Base-by-base conservation (phyloP, 805 yeast genomes). In the Hanseniaspora lindneri region DNA sequence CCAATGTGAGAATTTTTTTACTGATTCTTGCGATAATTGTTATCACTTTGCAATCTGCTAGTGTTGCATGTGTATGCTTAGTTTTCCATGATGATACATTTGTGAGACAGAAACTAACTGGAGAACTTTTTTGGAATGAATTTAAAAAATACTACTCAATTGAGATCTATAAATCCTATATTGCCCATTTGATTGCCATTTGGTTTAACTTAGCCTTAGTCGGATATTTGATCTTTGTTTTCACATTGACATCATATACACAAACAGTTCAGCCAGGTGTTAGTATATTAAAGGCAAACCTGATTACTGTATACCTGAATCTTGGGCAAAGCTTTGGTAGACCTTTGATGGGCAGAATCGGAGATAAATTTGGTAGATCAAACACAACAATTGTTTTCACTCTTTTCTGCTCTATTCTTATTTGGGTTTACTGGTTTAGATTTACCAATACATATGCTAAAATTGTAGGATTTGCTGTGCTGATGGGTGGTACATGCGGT, bases 281-380 rank as follows among this genome's bases (percentile, higher is more conserved):
- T 40, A 52, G 71, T 0, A 49, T 64, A 10, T 58, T 61, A 24
- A 68, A 73, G 46, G 76, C 74, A 20, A 66, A 77, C 10, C 61
- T 64, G 23, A 55, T 70, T 32, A 68, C 73, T 3, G 75, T 75
- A 0, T 62, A 70, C 10, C 56, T 73, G 49, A 73, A 72, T 52
- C 66, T 69, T 8, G 66, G 69, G 0, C 79, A 75, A 55, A 61
- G 66, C 5, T 52, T 73, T 14, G 79, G 79, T 5, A 63, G 80
- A 55, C 76, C 77, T 2, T 8, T 57, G 11, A 66, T 73, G 56
- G 80, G 79, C 0, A 52, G 64, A 2, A 28, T 63, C 1, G 71
- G 74, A 47, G 77, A 73, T 50, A 61, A 58, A 35, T 56, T 60
- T 41, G 80, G 80, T 1, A 62, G 75, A 51, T 60, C 71, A 3